These are phyloP conservation scores for Pseudonitzschia delicatissima DNA, from an alignment of 108 stramenopile species.

Conservation along the genomic window DNA sequence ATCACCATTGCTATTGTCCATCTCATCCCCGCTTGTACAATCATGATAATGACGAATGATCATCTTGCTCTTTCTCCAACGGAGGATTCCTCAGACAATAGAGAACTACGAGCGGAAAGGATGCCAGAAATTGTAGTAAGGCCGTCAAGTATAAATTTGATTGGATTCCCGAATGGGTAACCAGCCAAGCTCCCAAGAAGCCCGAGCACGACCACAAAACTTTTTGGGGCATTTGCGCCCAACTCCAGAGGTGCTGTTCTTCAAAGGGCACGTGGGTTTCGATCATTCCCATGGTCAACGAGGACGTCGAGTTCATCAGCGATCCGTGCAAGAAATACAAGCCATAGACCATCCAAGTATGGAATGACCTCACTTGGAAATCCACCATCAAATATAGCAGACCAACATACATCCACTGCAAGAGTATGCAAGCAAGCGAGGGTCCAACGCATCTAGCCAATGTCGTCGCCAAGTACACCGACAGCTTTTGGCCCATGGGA, in stretches of 20 bases:
- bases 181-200: neutral
- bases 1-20: too few relatives aligned
- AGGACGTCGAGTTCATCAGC: conserved; percentile 12
- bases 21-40: too few relatives aligned
- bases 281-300: neutral
- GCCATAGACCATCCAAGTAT: neutral
- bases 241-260: neutral
- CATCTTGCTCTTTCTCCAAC: neutral
- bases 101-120: conserved; percentile 9
- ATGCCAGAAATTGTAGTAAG: conserved; percentile 22
- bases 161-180: neutral
- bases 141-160: conserved; percentile 20
- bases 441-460: neutral
- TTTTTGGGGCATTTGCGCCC: neutral
- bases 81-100: conserved; percentile 6
- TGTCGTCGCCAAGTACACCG: neutral
- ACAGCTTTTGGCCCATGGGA: neutral
- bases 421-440: neutral
- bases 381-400: neutral
- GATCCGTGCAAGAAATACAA: conserved; percentile 13
- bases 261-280: neutral
- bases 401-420: neutral
- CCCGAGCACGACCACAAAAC: conserved; percentile 6
- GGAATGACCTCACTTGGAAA: neutral
- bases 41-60: too few relatives aligned